These are phyloP conservation scores for Zizania palustris DNA, from an alignment of 202 grass and related monocot genomes.

Conservation along the genomic window DNA sequence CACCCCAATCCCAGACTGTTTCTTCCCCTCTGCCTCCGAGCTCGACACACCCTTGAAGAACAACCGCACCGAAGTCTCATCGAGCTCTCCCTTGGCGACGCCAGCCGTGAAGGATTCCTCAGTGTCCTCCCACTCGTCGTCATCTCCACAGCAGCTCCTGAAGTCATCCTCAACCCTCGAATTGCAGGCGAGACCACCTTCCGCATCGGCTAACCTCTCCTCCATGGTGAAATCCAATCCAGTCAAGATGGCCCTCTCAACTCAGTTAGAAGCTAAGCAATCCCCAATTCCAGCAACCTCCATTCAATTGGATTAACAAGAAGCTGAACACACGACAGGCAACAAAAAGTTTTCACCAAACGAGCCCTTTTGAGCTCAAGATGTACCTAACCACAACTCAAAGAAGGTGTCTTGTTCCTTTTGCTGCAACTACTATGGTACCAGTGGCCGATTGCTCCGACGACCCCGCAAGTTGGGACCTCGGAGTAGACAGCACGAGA, in stretches of 20 bases:
- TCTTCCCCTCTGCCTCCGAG: constrained; percentile 50
- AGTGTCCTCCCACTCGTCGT: constrained; percentile 94
- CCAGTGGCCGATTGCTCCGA: background rate
- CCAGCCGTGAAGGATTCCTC: constrained; percentile 77
- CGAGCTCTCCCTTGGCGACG: constrained; percentile 61
- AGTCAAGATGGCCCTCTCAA: background rate
- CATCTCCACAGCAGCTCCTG: constrained; percentile 82
- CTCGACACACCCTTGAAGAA: constrained; percentile 93
- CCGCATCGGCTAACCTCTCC: constrained; percentile 15
- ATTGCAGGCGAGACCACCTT: background rate
- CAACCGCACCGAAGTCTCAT: constrained; percentile 73
- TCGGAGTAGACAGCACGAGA: constrained; percentile 1
- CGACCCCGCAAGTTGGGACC: constrained; percentile 1
- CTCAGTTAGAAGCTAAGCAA: constrained; percentile 18
- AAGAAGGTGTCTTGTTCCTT: constrained; percentile 38
- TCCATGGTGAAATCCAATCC: constrained; percentile 44
- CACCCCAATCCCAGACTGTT: constrained; percentile 81
- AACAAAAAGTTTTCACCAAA: constrained; percentile 38
- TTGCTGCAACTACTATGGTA: constrained; percentile 26
- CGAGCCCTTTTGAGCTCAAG: constrained; percentile 33
- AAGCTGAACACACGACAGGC: constrained; percentile 4
- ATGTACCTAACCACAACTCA: constrained; percentile 27
- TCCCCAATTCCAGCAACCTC: constrained; percentile 35
- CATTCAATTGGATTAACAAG: background rate
- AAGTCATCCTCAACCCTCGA: constrained; percentile 59